Conservation (phyloP, 176 grass and related monocot genomes). For the Cenchrus americanus region DNA sequence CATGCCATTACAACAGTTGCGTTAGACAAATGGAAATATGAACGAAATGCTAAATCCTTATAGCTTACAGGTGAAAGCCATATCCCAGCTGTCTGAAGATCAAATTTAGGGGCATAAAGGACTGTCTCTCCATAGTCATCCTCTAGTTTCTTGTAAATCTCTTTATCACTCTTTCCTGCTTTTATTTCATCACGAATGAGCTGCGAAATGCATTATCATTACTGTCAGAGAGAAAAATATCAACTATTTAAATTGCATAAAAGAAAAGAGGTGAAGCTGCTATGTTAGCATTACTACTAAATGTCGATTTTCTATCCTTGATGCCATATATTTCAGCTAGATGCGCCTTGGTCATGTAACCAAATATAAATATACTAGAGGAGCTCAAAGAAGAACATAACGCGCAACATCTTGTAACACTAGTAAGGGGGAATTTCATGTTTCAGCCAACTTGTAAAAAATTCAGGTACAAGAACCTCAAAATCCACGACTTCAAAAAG, state of each 20-base stretch:
- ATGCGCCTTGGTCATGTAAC: neutral
- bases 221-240: conserved; percentile 1
- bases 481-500: neutral
- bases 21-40: neutral
- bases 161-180: conserved; percentile 81
- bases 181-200: conserved; percentile 84
- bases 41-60: neutral
- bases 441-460: neutral
- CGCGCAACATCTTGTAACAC: neutral
- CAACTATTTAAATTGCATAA: neutral
- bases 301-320: neutral
- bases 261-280: neutral
- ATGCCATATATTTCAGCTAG: neutral
- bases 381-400: neutral
- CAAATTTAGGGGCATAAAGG: conserved; percentile 89
- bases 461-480: neutral
- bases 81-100: conserved; percentile 91
- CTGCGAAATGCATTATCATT: conserved; percentile 49
- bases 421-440: neutral
- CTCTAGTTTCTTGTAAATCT: conserved; percentile 80
- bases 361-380: neutral
- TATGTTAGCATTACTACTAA: neutral
- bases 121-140: conserved; percentile 83
- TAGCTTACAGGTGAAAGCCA: conserved; percentile 85
- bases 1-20: neutral